phyloP scores from a whole-genome alignment of 345 rosid species.

The Fremontodendron californicum region DNA sequence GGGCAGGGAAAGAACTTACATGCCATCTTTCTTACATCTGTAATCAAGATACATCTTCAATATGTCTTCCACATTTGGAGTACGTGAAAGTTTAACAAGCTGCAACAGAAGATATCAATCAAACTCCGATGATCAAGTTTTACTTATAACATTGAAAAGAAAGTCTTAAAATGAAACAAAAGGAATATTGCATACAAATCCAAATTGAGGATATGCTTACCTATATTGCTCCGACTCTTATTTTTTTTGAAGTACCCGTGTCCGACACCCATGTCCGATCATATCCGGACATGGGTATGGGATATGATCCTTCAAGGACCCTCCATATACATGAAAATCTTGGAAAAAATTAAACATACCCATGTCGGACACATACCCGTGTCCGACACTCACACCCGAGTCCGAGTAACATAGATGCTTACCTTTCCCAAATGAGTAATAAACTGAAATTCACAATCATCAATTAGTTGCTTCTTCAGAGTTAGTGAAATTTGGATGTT shows the following conservation, averaged over 20 bases:
- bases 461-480: constrained; percentile 74
- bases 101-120: constrained; percentile 30
- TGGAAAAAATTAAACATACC: too few species aligned
- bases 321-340: too few species aligned
- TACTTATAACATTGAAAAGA: background rate
- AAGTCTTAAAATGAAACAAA: background rate
- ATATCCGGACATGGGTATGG: too few species aligned
- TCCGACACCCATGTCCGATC: too few species aligned
- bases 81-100: constrained; percentile 87
- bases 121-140: constrained; percentile 4
- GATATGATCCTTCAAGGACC: too few species aligned
- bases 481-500: constrained; percentile 58
- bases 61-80: constrained; percentile 78
- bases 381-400: too few species aligned
- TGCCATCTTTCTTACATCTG: constrained; percentile 62
- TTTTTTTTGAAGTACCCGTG: too few species aligned
- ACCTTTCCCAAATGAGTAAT: constrained; percentile 84
- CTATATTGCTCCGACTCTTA: too few species aligned
- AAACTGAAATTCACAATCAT: constrained; percentile 77
- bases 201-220: background rate
- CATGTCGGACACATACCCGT: too few species aligned
- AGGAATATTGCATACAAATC: background rate
- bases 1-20: constrained; percentile 37
- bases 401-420: too few species aligned
- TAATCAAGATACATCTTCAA: constrained; percentile 62